Evolutionary conservation across 176 grass and related monocot genomes (phyloP).

Genomic region (Oryza australiensis): DNA sequence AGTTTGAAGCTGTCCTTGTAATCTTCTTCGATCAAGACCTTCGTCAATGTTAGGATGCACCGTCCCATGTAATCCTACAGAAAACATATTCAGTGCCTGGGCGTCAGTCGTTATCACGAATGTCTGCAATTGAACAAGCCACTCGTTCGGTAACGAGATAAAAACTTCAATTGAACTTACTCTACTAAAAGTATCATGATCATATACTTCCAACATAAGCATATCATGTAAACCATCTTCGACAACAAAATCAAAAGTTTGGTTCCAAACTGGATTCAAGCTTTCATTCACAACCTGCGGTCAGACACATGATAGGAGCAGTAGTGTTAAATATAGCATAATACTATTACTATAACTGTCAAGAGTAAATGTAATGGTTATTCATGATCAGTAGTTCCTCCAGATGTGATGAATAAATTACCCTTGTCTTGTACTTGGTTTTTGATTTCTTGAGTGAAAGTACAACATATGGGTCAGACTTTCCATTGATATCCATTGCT

Average conservation of each 20-base stretch:
- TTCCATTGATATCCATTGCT: slow-evolving; percentile 89
- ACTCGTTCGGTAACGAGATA: background rate
- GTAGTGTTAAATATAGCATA: background rate
- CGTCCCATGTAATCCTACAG: slow-evolving; percentile 81
- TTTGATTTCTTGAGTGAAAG: slow-evolving; percentile 89
- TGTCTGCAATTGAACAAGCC: background rate
- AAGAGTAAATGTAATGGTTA: background rate
- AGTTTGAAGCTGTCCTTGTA: slow-evolving; percentile 67
- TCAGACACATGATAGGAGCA: slow-evolving; percentile 16
- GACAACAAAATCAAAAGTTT: slow-evolving; percentile 89
- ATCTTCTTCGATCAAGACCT: slow-evolving; percentile 82
- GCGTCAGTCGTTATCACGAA: background rate
- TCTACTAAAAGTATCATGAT: slow-evolving; percentile 92
- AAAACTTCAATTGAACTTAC: slow-evolving; percentile 46
- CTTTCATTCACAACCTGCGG: slow-evolving; percentile 79
- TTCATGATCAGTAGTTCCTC: background rate
- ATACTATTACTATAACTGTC: slow-evolving; percentile 17
- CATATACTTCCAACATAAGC: slow-evolving; percentile 93
- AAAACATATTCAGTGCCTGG: slow-evolving; percentile 12
- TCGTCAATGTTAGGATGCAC: slow-evolving; percentile 85
- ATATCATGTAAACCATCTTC: slow-evolving; percentile 98
- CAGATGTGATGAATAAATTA: slow-evolving; percentile 45
- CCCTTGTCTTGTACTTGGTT: slow-evolving; percentile 95
- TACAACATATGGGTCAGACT: slow-evolving; percentile 86
- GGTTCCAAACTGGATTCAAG: slow-evolving; percentile 84